Conservation (phyloP, 2,329 filamentous ascomycete species). For the Trichoderma harzianum region DNA sequence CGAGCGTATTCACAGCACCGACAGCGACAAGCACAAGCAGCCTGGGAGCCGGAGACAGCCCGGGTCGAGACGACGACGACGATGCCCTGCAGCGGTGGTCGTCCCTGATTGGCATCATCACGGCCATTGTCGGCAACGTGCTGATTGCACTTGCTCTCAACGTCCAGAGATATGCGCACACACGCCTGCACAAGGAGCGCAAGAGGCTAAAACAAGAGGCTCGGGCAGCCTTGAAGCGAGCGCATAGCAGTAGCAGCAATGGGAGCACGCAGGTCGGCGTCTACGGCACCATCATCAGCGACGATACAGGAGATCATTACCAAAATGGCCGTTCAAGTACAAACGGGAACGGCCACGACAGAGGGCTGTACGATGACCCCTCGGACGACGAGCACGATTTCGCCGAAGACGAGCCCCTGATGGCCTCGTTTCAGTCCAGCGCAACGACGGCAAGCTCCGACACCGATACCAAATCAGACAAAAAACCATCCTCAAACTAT, state of each 20-base stretch:
- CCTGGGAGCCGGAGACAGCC: slow-evolving; percentile 10
- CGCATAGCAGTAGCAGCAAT: slow-evolving; percentile 26
- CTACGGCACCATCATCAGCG: slow-evolving; percentile 35
- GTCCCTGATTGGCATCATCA: slow-evolving; percentile 89
- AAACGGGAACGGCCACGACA: slow-evolving; percentile 18
- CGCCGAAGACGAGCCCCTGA: slow-evolving; percentile 51
- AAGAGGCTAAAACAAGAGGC: slow-evolving; percentile 54
- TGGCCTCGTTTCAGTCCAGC: slow-evolving; percentile 46
- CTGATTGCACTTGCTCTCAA: slow-evolving; percentile 95
- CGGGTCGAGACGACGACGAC: slow-evolving; percentile 32
- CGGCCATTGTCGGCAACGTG: slow-evolving; percentile 87
- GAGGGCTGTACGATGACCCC: slow-evolving; percentile 5
- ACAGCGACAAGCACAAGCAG: slow-evolving; percentile 2
- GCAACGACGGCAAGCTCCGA: slow-evolving; percentile 26
- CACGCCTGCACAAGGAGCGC: slow-evolving; percentile 71
- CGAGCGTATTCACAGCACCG: slow-evolving; percentile 7
- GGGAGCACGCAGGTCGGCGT: slow-evolving; percentile 26
- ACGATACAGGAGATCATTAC: slow-evolving; percentile 17
- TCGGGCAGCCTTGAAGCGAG: slow-evolving; percentile 50
- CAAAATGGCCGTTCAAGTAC: slow-evolving; percentile 22
- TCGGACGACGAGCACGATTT: slow-evolving; percentile 26
- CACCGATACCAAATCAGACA: slow-evolving; percentile 27
- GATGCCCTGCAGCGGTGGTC: slow-evolving; percentile 71
- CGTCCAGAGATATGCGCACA: slow-evolving; percentile 93
- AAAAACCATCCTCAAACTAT: slow-evolving; percentile 63